Base-by-base conservation (phyloP, 768 basidiomycete genomes). In the Collybia sordida region DNA sequence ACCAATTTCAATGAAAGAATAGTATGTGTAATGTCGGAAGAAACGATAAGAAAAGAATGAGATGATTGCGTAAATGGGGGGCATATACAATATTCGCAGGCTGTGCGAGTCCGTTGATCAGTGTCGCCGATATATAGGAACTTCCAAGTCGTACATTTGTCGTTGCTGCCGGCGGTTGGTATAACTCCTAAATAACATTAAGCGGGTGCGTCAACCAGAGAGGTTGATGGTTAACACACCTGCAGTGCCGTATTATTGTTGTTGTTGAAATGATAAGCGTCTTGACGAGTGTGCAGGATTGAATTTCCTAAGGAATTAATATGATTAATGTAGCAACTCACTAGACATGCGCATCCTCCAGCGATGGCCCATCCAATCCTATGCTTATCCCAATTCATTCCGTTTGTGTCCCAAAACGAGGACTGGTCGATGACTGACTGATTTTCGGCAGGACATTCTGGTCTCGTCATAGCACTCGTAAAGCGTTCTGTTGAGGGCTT, bases 11-110 rank as follows among this genome's bases (percentile, higher is more conserved):
- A 74, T 65, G 31, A 80, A 70, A 7, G 76, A 77, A 45, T 77
- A 75, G 54, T 71, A 70, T 21, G 67, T 90, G 60, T 90, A 93
- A 50, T 79, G 71, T 34, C 90, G 80, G 72, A 90, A 94, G 70
- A 72, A 94, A 1, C 92, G 82, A 59, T 90, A 95, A 22, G 88
- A 89, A 58, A 90, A 80, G 72, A 94, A 95, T 1, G 90, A 90
- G 42, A 94, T 81, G 54, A 93, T 70, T 22, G 85, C 86, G 64
- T 88, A 93, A 37, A 93, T 75, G 1, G 83, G 80, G 2, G 91
- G 90, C 90, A 93, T 89, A 58, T 90, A 90, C 54, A 93, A 61
- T 40, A 93, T 82, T 50, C 90, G 83, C n/a, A 91, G 58, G 50
- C 87, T 90, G n/a, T 6, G 24, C 50, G 19, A 56, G 28, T 43